Base-by-base conservation (phyloP, 768 basidiomycete genomes). In the Lepiota venenata region DNA sequence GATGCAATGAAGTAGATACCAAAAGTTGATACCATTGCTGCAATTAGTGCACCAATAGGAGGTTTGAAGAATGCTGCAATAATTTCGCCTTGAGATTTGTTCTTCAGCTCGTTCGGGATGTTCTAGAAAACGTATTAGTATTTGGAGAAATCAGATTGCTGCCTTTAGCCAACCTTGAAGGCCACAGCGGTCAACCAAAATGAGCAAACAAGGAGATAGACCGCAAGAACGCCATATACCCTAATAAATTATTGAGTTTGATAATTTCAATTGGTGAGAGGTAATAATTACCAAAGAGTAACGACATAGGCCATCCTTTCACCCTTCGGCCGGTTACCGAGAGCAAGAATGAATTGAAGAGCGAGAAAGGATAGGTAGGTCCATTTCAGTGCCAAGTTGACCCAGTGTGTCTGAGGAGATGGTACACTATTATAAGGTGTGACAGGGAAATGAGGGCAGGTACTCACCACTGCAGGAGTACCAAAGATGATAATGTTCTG, bases 141-240 rank as follows among this genome's bases (percentile, higher is more conserved):
- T 35, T 18, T 38, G 10, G 25, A 25, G 25, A 45, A 11, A 16
- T 10, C 11, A 27, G 32, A 36, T 56, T 35, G n/a, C 27, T 5
- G n/a, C 15, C 47, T 29, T 14, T 25, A n/a, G 61, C 81, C 60
- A 63, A 89, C 91, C 56, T 72, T 65, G 69, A 98, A 95, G 0
- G 95, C 85, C 60, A 83, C 79, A 62, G 80, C 77, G 0, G 96
- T 96, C 43, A 95, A 71, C 77, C 84, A 87, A 68, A 93, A 80
- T 0, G 93, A 93, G 70, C 93, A 94, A 27, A 92, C 77, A 55
- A 97, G 74, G 7, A 98, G 79, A 69, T 98, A 98, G 4, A 89
- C 64, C 0, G 93, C 77, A 41, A 97, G 73, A 59, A 96, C 61
- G 22, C 90, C 93, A 61, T 88, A 98, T 1, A 96, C 87, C 82